Evolutionary conservation across 768 basidiomycete genomes (phyloP).

Genomic region (Rhizopogon salebrosus): DNA sequence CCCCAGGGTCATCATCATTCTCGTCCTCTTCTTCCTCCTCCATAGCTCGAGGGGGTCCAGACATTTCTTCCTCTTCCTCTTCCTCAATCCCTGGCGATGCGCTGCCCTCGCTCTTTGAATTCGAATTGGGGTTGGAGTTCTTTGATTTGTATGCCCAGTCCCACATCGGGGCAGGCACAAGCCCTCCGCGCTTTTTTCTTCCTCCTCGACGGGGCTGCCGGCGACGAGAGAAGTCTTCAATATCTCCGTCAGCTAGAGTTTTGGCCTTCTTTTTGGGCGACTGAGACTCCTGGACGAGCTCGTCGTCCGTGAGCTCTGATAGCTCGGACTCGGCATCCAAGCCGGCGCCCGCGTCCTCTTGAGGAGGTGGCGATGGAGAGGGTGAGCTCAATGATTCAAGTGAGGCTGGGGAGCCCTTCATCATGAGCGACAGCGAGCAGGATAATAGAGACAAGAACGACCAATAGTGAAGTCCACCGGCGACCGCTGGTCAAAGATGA

Average conservation of each 20-base stretch:
- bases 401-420: slow-evolving; percentile 58
- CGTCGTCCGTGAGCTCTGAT: slow-evolving; percentile 81
- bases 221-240: slow-evolving; percentile 5
- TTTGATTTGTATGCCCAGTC: slow-evolving; percentile 65
- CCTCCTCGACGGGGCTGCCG: slow-evolving; percentile 18
- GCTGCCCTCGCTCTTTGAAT: slow-evolving; percentile 46
- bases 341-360: slow-evolving; percentile 29
- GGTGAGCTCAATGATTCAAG: slow-evolving; percentile 66
- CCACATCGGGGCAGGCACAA: slow-evolving; percentile 83
- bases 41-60: slow-evolving; percentile 46
- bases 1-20: slow-evolving; percentile 11
- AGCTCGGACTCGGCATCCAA: slow-evolving; percentile 72
- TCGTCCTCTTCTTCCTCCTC: slow-evolving; percentile 55
- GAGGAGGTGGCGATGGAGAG: slow-evolving; percentile 31
- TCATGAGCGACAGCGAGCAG: slow-evolving; percentile 22
- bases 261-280: slow-evolving; percentile 10
- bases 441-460: neutral
- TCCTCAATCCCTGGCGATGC: slow-evolving; percentile 28
- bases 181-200: slow-evolving; percentile 55
- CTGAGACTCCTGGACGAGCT: slow-evolving; percentile 47
- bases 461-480: neutral
- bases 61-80: slow-evolving; percentile 37
- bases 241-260: neutral
- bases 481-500: slow-evolving; percentile 1
- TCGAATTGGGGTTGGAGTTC: slow-evolving; percentile 27